These are phyloP conservation scores for Fistulifera solaris DNA, from an alignment of 108 stramenopile genomes.

Conservation along the genomic window DNA sequence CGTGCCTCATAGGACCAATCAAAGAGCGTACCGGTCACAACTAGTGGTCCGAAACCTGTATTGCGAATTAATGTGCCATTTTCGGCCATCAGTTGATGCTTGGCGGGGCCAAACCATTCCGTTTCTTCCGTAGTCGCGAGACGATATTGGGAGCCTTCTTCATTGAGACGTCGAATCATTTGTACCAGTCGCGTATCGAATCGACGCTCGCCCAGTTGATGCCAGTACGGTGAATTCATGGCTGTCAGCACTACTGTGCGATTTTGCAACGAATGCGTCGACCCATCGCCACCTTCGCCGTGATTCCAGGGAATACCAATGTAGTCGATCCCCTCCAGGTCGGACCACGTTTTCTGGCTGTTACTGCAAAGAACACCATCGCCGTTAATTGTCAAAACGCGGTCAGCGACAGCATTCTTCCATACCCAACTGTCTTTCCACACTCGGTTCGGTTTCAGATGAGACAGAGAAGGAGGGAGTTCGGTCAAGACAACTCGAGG, in stretches of 20 bases:
- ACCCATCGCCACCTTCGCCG: conserved; percentile 38
- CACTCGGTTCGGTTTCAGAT: conserved; percentile 29
- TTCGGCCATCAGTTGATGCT: background rate
- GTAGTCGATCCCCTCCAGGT: too few relatives aligned
- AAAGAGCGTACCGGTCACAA: conserved; percentile 35
- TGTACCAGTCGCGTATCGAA: conserved; percentile 2
- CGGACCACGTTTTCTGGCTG: background rate
- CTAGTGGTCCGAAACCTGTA: conserved; percentile 12
- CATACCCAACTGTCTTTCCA: conserved; percentile 35
- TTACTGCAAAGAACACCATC: conserved; percentile 47
- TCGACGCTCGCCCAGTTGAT: conserved; percentile 11
- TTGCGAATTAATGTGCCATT: conserved; percentile 8
- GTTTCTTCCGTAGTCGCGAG: conserved; percentile 21
- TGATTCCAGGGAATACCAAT: too few relatives aligned
- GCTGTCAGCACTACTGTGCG: conserved; percentile 29
- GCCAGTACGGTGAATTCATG: conserved; percentile 2
- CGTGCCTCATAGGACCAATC: conserved; percentile 20
- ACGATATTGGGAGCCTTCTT: conserved; percentile 1
- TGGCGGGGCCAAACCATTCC: conserved; percentile 22
- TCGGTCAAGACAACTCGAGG: conserved; percentile 27
- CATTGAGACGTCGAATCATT: conserved; percentile 1
- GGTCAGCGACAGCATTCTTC: conserved; percentile 31
- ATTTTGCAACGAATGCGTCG: conserved; percentile 30
- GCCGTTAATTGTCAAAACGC: conserved; percentile 35
- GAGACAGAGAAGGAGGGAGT: conserved; percentile 14